Conservation (phyloP, 2,329 filamentous ascomycete species). For the Colletotrichum sp. region DNA sequence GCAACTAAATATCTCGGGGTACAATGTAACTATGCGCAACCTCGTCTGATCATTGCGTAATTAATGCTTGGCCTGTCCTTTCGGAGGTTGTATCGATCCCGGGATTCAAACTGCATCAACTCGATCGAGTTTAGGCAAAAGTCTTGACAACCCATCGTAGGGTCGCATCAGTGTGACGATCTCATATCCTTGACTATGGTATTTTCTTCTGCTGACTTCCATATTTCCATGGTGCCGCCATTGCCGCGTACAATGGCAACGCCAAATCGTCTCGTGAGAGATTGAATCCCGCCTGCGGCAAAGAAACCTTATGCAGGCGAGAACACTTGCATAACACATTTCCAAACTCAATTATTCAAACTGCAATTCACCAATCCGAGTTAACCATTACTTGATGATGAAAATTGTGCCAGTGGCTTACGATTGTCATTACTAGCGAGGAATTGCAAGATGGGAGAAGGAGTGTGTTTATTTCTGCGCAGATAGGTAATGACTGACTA, state of each 20-base stretch:
- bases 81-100: not conserved
- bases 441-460: not conserved
- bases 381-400: fast-evolving
- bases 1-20: fast-evolving
- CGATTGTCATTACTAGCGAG: fast-evolving
- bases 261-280: fast-evolving
- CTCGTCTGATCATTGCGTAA: not conserved
- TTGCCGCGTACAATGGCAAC: not conserved
- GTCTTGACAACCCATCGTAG: not conserved
- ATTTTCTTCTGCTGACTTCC: fast-evolving
- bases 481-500: not conserved
- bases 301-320: fast-evolving
- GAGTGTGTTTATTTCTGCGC: not conserved
- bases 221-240: not conserved
- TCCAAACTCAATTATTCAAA: not conserved
- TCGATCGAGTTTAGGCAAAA: not conserved
- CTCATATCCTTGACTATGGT: not conserved
- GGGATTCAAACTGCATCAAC: not conserved
- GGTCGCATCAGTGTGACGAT: not conserved
- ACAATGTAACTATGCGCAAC: not conserved
- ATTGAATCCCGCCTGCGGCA: not conserved
- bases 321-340: too few species aligned
- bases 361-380: fast-evolving
- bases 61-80: not conserved
- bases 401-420: not conserved